Evolutionary conservation across 2,329 filamentous ascomycete genomes (phyloP).

Genomic region (Neonectria faginata): DNA sequence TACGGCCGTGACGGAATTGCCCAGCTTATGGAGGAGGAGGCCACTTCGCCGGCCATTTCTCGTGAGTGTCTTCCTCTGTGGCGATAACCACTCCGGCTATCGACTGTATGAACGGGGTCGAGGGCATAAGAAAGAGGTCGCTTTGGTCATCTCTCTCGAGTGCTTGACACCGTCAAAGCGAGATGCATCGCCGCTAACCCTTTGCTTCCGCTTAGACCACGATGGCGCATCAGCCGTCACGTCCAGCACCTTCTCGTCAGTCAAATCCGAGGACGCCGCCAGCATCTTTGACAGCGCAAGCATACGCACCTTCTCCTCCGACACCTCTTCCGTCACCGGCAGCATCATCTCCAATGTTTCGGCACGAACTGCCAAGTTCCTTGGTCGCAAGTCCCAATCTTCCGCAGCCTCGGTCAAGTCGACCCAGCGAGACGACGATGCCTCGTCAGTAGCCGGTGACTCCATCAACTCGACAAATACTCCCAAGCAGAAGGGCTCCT

Average conservation of each 20-base stretch:
- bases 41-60: constrained; percentile 40
- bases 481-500: constrained; percentile 53
- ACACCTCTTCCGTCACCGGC: constrained; percentile 54
- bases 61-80: constrained; percentile 43
- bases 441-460: constrained; percentile 39
- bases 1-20: constrained; percentile 50
- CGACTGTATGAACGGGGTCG: background rate
- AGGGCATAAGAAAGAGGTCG: background rate
- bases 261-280: constrained; percentile 51
- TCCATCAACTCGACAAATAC: constrained; percentile 40
- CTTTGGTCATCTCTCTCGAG: constrained; percentile 3
- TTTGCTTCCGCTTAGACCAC: constrained; percentile 35
- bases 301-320: constrained; percentile 54
- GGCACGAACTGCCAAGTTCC: constrained; percentile 51
- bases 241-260: constrained; percentile 50
- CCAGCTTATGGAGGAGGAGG: constrained; percentile 51
- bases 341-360: constrained; percentile 57
- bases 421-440: constrained; percentile 40
- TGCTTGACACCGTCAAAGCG: background rate
- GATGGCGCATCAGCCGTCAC: constrained; percentile 52
- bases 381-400: constrained; percentile 46
- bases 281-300: constrained; percentile 54
- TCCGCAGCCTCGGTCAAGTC: constrained; percentile 39
- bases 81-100: background rate
- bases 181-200: constrained; percentile 22